phyloP scores from a whole-genome alignment of 805 yeast genomes.

The Metschnikowia cerradonensis region DNA sequence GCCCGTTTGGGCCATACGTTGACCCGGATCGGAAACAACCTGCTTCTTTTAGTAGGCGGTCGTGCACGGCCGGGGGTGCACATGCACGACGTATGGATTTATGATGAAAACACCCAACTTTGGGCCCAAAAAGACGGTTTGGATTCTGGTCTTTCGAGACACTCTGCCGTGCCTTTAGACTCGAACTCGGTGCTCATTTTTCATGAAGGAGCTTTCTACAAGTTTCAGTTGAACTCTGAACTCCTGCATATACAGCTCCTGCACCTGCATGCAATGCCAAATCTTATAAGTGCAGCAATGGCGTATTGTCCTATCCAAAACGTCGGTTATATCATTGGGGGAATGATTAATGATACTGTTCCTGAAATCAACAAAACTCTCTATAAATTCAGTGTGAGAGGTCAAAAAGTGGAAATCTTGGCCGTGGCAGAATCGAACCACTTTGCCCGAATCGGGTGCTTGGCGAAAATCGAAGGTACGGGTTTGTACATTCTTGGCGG shows the following conservation, averaged over 20 bases:
- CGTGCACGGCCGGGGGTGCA: constrained; percentile 54
- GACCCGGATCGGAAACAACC: constrained; percentile 26
- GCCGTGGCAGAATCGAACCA: constrained; percentile 22
- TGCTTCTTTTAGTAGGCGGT: constrained; percentile 57
- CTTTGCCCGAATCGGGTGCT: constrained; percentile 50
- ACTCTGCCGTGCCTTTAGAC: constrained; percentile 7
- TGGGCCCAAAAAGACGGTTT: constrained; percentile 44
- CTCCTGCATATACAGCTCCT: neutral
- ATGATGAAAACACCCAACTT: constrained; percentile 5
- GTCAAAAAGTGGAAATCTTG: constrained; percentile 9
- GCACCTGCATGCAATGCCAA: neutral
- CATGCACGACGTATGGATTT: constrained; percentile 30
- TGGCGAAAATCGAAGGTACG: constrained; percentile 25
- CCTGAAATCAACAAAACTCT: constrained; percentile 33
- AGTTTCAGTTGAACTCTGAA: neutral
- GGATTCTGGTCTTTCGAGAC: constrained; percentile 11
- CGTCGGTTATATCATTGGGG: constrained; percentile 49
- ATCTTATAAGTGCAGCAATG: constrained; percentile 31
- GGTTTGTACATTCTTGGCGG: constrained; percentile 55
- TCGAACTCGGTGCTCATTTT: constrained; percentile 9
- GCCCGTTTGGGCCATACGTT: constrained; percentile 60
- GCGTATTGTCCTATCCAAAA: constrained; percentile 21
- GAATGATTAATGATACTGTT: constrained; percentile 26
- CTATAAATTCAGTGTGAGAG: constrained; percentile 29
- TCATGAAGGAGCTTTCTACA: constrained; percentile 9